phyloP scores from a whole-genome alignment of 2,329 filamentous ascomycete genomes.

The Fusarium aywerte region DNA sequence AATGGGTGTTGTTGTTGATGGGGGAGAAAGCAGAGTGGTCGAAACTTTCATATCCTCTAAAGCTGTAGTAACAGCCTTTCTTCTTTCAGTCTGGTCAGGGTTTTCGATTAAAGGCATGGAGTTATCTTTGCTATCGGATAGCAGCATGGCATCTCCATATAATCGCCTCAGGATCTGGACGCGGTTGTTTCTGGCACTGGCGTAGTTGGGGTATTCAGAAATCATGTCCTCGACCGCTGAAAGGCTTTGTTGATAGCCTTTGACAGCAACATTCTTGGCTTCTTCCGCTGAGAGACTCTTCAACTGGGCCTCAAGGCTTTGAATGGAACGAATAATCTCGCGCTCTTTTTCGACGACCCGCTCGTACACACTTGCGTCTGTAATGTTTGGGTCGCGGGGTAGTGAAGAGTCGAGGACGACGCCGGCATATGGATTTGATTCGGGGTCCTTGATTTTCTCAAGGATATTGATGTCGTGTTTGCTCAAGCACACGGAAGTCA shows the following conservation, averaged over 20 bases:
- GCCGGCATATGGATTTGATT: constrained; percentile 66
- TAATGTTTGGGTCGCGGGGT: constrained; percentile 68
- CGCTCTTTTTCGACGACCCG: constrained; percentile 62
- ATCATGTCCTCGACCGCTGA: constrained; percentile 66
- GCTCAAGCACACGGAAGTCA: constrained; percentile 64
- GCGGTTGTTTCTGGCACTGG: constrained; percentile 78
- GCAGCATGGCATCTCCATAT: constrained; percentile 69
- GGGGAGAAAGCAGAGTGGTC: constrained; percentile 68
- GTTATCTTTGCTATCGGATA: constrained; percentile 53
- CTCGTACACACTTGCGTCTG: constrained; percentile 62
- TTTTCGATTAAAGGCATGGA: constrained; percentile 56
- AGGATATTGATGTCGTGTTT: constrained; percentile 70
- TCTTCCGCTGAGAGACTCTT: constrained; percentile 55
- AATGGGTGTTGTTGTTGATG: constrained; percentile 61
- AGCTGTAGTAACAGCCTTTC: constrained; percentile 53
- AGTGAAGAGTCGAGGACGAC: constrained; percentile 65
- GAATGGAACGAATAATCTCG: constrained; percentile 64
- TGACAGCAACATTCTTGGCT: constrained; percentile 51
- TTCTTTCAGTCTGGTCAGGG: constrained; percentile 53
- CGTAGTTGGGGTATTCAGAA: constrained; percentile 69
- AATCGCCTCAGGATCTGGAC: constrained; percentile 73
- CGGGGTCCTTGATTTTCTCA: constrained; percentile 74
- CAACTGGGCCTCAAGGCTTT: constrained; percentile 65
- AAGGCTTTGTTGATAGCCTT: constrained; percentile 61
- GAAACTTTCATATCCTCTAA: constrained; percentile 67